A percentile compares a stretch with the other conserved stretches of the same genome.
phyloP scores from a whole-genome alignment of 768 basidiomycete genomes.

The Tricholoma furcatifolium region DNA sequence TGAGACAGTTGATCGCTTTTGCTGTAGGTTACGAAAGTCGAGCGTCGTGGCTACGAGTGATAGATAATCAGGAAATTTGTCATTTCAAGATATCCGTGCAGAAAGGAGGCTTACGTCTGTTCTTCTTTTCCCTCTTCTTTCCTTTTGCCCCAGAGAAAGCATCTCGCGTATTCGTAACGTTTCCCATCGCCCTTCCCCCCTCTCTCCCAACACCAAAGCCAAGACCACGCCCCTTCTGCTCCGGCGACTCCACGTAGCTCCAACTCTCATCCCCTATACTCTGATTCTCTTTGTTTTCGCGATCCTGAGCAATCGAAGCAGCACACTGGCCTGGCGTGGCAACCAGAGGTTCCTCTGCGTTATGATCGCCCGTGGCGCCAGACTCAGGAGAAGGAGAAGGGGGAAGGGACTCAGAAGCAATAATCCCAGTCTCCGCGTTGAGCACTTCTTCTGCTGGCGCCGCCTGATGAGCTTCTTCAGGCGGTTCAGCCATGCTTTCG shows the following conservation, averaged over 20 bases:
- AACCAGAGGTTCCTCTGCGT: background rate
- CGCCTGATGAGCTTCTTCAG: background rate
- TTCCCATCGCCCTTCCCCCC: slow-evolving; percentile 52
- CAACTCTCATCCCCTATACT: slow-evolving; percentile 34
- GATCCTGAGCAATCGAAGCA: slow-evolving; percentile 15
- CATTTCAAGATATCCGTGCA: slow-evolving; percentile 1
- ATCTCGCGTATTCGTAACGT: slow-evolving; percentile 37
- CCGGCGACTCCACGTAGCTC: slow-evolving; percentile 35
- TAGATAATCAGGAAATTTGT: slow-evolving; percentile 5
- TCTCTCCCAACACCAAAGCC: slow-evolving; percentile 35
- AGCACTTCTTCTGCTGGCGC: background rate
- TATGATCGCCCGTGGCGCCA: slow-evolving; percentile 1
- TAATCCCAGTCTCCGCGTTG: background rate
- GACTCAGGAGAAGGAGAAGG: background rate
- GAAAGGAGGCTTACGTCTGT: slow-evolving; percentile 41
- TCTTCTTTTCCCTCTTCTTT: slow-evolving; percentile 52
- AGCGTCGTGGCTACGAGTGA: slow-evolving; percentile 48
- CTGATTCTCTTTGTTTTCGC: slow-evolving; percentile 45
- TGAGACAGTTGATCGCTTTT: slow-evolving; percentile 46
- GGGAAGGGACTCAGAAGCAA: background rate
- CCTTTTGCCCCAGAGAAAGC: slow-evolving; percentile 24
- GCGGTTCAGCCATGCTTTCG: slow-evolving; percentile 2
- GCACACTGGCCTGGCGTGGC: slow-evolving; percentile 6
- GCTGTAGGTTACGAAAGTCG: slow-evolving; percentile 47
- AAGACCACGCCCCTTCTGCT: slow-evolving; percentile 26